Evolutionary conservation across 129 eudicot species (phyloP), one percentile per base, ranked within the genome.

Genomic region (Flaveria trinervia): DNA sequence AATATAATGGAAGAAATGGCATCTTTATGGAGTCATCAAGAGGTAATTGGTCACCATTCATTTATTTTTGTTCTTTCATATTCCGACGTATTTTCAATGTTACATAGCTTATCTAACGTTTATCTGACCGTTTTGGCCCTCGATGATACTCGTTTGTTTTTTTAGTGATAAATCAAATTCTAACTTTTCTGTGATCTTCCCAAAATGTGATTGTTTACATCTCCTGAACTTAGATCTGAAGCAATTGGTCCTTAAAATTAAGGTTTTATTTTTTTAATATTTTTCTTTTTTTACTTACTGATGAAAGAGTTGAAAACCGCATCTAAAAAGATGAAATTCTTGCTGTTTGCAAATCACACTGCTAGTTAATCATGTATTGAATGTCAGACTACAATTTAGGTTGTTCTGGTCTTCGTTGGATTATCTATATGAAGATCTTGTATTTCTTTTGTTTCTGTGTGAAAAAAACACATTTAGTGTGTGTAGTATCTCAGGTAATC

Each of bases 1-100:
- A 72, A n/a, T 5, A 4, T n/a, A 92, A 92, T 92, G 97, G 96
- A 79, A 57, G 96, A 92, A 36, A 82, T 87, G 81, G 77, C 80
- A 69, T 85, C 90, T 74, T 77, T 86, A 45, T 89, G 87, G 93
- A 84, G 64, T 80, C 84, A 86, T 73, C 91, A 82, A 82, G 93
- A 92, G 97, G 97, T 36, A 36, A 36, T 92, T 71, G 65, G 85
- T 83, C 77, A 61, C 68, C 23, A 11, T 62, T 84, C 48, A 26
- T 48, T 74, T 33, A 54, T 17, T 28, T 70, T 16, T 20, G 18
- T 5, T 44, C 26, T 43, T 14, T 45, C 4, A 45, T 45, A 11
- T 9, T 9, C 49, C 49, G 2, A 7, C 11, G 49, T 44, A 7
- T 44, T 44, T 33, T 33, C 39, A 33, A 3, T 1, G 39, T 33